These are phyloP conservation scores for Areca catechu DNA, from an alignment of 176 grass and related monocot species.

Conservation along the genomic window DNA sequence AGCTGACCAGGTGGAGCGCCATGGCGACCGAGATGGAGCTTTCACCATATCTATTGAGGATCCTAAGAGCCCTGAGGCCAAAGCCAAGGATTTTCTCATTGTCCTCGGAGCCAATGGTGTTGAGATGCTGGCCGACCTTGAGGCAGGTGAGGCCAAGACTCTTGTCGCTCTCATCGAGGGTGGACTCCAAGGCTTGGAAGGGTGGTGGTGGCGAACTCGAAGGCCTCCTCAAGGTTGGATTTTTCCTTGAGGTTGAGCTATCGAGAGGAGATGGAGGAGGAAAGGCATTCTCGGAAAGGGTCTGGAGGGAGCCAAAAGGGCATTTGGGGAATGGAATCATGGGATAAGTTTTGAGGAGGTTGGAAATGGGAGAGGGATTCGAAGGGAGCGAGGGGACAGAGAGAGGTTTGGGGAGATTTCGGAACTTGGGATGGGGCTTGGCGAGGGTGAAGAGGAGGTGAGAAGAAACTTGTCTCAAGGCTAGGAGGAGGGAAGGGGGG, in stretches of 20 bases:
- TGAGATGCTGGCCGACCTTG: constrained; percentile 93
- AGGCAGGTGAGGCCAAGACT: constrained; percentile 79
- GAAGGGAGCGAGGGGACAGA: constrained; percentile 19
- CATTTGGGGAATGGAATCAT: constrained; percentile 9
- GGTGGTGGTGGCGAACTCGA: constrained; percentile 58
- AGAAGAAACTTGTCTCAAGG: constrained; percentile 28
- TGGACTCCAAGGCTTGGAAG: constrained; percentile 47
- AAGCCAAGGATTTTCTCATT: constrained; percentile 47
- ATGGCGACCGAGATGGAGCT: constrained; percentile 72
- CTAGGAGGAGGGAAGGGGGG: constrained; percentile 11
- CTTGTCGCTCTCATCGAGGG: constrained; percentile 40
- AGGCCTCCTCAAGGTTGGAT: constrained; percentile 41
- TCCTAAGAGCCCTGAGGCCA: constrained; percentile 48
- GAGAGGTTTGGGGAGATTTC: not conserved
- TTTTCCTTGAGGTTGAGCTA: constrained; percentile 22
- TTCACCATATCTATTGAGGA: constrained; percentile 43
- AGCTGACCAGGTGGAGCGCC: constrained; percentile 79
- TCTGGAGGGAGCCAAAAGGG: constrained; percentile 23
- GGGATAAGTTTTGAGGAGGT: not conserved
- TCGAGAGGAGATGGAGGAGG: constrained; percentile 10
- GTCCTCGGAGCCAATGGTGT: constrained; percentile 34
- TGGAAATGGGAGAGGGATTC: constrained; percentile 7
- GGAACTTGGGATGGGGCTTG: constrained; percentile 13
- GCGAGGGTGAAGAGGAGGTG: constrained; percentile 26
- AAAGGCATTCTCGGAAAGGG: constrained; percentile 15